Percentiles rank a stretch among this genome's conserved stretches.
phyloP scores from a whole-genome alignment of 805 yeast species.

The Saturnispora quitensis region DNA sequence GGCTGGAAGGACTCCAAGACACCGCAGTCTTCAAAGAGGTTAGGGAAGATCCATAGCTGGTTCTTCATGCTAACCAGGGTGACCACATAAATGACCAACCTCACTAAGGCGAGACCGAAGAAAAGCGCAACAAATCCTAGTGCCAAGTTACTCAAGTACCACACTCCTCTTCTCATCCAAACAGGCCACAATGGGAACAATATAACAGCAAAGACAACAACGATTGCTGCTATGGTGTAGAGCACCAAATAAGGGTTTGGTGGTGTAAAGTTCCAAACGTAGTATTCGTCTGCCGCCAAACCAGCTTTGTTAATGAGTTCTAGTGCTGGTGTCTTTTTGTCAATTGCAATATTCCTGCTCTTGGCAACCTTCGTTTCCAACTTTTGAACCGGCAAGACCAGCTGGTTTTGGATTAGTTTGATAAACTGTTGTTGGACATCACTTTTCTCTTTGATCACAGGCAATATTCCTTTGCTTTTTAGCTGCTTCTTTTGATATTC shows the following conservation, averaged over 20 bases:
- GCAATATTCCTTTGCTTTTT: conserved; percentile 31
- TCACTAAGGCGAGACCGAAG: conserved; percentile 67
- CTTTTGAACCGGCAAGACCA: conserved; percentile 70
- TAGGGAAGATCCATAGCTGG: conserved; percentile 96
- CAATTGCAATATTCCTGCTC: conserved; percentile 52
- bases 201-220: conserved; percentile 52
- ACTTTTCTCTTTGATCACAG: conserved; percentile 29
- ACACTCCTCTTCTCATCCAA: conserved; percentile 81
- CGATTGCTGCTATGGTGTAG: conserved; percentile 58
- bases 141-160: conserved; percentile 75
- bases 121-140: conserved; percentile 67
- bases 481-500: conserved; percentile 43
- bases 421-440: conserved; percentile 54
- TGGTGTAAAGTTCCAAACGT: conserved; percentile 73
- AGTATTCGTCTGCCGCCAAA: conserved; percentile 59
- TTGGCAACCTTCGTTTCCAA: conserved; percentile 60
- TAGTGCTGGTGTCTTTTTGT: conserved; percentile 53
- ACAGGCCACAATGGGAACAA: conserved; percentile 94
- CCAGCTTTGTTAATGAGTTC: conserved; percentile 47
- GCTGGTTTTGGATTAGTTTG: conserved; percentile 57
- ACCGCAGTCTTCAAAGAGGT: conserved; percentile 91
- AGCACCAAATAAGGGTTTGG: conserved; percentile 56
- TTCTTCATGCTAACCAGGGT: conserved; percentile 50
- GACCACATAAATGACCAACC: conserved; percentile 60
- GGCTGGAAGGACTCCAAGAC: conserved; percentile 89